phyloP scores from a whole-genome alignment of 208 protist genomes.

The Crithidia expoeki region DNA sequence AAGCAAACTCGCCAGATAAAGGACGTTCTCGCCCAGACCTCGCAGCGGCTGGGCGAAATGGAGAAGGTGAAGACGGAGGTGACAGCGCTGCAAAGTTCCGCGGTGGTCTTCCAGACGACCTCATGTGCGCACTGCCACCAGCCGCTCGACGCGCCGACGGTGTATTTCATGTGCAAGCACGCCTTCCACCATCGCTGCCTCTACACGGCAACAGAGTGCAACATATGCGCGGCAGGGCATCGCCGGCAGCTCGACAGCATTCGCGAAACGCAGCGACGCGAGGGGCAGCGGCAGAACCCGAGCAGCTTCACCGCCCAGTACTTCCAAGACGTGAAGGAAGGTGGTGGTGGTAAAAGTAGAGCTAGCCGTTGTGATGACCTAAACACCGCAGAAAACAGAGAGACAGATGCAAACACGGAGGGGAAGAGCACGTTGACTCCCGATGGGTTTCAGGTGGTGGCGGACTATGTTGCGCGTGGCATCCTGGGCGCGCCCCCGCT shows the following conservation, averaged over 20 bases:
- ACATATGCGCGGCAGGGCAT: conserved; percentile 47
- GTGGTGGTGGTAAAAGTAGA: neutral
- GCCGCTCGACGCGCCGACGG: conserved; percentile 90
- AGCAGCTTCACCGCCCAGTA: conserved; percentile 23
- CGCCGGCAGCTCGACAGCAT: conserved; percentile 28
- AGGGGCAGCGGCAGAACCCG: conserved; percentile 24
- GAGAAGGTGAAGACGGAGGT: conserved; percentile 71
- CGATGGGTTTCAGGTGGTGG: conserved; percentile 91
- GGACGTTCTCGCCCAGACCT: conserved; percentile 17
- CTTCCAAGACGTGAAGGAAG: conserved; percentile 27
- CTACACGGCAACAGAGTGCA: conserved; percentile 61
- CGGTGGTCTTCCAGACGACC: conserved; percentile 85
- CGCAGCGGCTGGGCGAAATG: conserved; percentile 48
- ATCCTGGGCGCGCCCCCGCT: conserved; percentile 16
- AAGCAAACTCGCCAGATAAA: conserved; percentile 35
- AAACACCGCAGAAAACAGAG: neutral
- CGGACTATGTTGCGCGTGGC: conserved; percentile 87
- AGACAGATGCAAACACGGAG: neutral
- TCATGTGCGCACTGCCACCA: conserved; percentile 85
- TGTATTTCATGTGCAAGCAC: conserved; percentile 96
- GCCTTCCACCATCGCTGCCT: conserved; percentile 94
- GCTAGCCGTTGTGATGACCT: neutral
- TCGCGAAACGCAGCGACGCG: conserved; percentile 23
- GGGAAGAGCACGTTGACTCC: neutral
- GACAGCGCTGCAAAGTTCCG: conserved; percentile 61